Conservation (phyloP, 2,329 filamentous ascomycete species). For the Penicillium sp. region DNA sequence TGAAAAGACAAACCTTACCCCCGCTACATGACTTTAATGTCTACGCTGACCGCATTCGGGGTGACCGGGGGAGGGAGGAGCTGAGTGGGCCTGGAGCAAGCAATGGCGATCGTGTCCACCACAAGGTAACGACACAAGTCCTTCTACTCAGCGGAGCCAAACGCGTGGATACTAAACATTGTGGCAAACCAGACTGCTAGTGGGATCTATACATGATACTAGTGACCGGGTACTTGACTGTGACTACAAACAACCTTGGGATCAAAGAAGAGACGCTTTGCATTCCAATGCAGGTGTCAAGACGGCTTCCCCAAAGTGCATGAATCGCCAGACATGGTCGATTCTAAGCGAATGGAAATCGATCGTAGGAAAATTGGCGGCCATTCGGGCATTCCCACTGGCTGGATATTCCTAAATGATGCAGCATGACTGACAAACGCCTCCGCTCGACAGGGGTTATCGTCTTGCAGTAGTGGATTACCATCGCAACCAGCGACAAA, state of each 20-base stretch:
- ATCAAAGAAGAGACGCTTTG: neutral
- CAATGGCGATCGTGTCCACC: neutral
- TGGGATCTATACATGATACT: neutral
- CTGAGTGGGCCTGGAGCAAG: neutral
- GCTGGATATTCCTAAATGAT: neutral
- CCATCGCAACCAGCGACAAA: constrained; percentile 3
- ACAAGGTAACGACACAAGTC: neutral
- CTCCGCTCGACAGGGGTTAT: neutral
- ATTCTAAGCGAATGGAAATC: neutral
- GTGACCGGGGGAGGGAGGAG: neutral
- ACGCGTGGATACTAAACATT: neutral
- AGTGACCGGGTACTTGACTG: neutral
- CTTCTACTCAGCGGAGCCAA: too few relatives aligned
- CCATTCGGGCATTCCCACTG: neutral
- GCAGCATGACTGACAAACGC: neutral
- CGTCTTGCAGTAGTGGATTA: constrained; percentile 1
- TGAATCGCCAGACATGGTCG: neutral
- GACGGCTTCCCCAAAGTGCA: neutral
- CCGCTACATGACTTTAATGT: neutral
- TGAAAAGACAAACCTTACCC: neutral
- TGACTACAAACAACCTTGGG: neutral
- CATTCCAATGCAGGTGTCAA: neutral
- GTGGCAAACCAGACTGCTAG: neutral
- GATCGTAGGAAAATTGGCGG: neutral
- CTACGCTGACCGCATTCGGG: constrained; percentile 17